Conservation (phyloP, 148 eudicot species). For the Suaeda aralocaspica region DNA sequence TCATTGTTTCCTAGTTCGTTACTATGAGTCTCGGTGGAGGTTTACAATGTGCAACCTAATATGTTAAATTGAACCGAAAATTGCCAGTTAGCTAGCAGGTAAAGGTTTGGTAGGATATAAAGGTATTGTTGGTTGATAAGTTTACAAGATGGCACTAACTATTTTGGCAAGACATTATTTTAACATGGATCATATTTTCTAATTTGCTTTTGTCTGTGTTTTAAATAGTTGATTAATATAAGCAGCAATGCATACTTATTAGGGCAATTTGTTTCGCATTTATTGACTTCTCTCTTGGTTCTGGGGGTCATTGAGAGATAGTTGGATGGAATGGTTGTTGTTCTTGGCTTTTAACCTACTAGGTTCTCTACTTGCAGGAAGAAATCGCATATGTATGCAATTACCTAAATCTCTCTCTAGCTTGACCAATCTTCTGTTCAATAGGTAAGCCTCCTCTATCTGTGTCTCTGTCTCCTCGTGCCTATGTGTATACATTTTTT, state of each 20-base stretch:
- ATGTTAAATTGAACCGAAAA: no score
- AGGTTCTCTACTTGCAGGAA: constrained; percentile 38
- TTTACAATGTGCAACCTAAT: no score
- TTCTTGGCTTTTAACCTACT: background rate
- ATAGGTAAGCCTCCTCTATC: constrained; percentile 39
- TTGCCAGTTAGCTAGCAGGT: no score
- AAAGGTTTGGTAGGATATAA: no score
- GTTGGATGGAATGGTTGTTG: background rate
- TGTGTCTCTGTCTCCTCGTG: background rate
- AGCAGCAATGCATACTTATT: background rate
- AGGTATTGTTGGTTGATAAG: background rate
- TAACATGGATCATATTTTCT: background rate
- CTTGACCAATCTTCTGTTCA: constrained; percentile 63
- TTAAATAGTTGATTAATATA: background rate
- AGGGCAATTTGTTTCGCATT: background rate
- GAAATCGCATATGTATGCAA: constrained; percentile 50
- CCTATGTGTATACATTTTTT: background rate
- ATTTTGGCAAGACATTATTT: no score
- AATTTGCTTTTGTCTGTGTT: background rate
- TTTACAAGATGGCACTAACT: background rate
- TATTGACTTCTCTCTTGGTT: background rate
- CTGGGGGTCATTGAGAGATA: background rate
- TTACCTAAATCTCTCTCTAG: constrained; percentile 53
- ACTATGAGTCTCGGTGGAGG: no score
- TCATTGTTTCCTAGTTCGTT: background rate